phyloP scores from a whole-genome alignment of 2,329 filamentous ascomycete genomes.

The Fusarium bulbicola region DNA sequence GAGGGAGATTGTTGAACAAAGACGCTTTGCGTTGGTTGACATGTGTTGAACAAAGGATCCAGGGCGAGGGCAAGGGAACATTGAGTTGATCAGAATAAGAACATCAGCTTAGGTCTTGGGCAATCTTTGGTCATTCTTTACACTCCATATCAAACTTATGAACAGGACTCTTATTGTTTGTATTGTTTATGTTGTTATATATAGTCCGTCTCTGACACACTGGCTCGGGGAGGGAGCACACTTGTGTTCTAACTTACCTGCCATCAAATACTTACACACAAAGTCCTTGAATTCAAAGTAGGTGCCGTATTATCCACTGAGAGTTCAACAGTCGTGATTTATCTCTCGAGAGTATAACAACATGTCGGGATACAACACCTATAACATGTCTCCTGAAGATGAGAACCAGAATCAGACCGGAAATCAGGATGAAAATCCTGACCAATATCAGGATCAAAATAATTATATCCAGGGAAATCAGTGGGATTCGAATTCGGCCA shows the following conservation, averaged over 20 bases:
- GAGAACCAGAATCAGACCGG: background rate
- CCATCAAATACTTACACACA: background rate
- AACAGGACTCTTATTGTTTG: background rate
- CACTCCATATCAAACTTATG: background rate
- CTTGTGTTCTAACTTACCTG: background rate
- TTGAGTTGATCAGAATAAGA: constrained; percentile 14
- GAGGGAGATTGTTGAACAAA: constrained; percentile 11
- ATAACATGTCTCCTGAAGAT: background rate
- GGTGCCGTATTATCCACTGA: background rate
- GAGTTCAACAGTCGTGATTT: background rate
- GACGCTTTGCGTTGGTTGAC: background rate
- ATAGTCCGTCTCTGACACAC: background rate
- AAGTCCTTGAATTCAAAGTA: background rate
- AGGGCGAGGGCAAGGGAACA: background rate
- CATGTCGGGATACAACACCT: background rate
- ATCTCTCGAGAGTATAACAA: background rate
- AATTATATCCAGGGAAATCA: background rate
- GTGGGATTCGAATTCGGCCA: background rate
- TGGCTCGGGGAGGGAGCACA: background rate
- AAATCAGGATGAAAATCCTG: background rate
- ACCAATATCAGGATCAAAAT: background rate
- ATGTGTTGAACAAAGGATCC: constrained; percentile 11
- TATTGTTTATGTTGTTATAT: background rate
- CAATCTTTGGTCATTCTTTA: background rate
- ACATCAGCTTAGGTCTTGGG: background rate